Base-by-base conservation (phyloP, 2,329 filamentous ascomycete species). In the Fusarium lyarnte region DNA sequence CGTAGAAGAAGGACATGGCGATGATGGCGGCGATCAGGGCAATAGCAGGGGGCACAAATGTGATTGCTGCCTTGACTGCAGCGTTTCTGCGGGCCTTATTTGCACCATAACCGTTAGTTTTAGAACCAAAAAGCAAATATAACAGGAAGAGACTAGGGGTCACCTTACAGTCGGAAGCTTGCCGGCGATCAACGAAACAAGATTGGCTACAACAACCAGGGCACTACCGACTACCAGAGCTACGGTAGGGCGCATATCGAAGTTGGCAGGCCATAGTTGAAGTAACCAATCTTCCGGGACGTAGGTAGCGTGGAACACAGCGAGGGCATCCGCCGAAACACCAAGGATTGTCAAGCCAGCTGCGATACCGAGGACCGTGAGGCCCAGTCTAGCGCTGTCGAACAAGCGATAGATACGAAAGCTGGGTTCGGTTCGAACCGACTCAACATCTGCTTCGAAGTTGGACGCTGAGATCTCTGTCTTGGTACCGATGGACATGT, bases 1-100 rank as follows among this genome's bases (percentile, higher is more conserved):
- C 83, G 76, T 90, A 91, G 78, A 88, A 90, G 79, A 91, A 85
- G 57, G 84, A 81, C 76, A 89, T 86, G 69, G 86, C 85, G 61
- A 90, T 81, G 54, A 90, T 77, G 42, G 87, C 84, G 17, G 78
- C 79, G 52, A 81, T 68, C 58, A 84, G 75, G 25, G 74, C 77
- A n/a, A 79, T 42, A 21, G 74, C 61, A 8, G 82, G 79, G 9
- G 78, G 76, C 4, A 70, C 69, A 31, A 83, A 57, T 46, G 67
- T 64, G 65, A 78, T 23, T 23, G 68, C 57, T 27, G 65, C 57
- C 58, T 77, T 76, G 17, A 70, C 49, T 29, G 42, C 57, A 39
- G 66, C 35, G 54, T 71, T 76, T 51, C 66, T 58, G 52, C 73
- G 72, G 39, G 76, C 47, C 78, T 79, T 61, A 25, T 55, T 67